These are phyloP conservation scores for Penicillium sp. DNA, from an alignment of 2,329 filamentous ascomycete species.

Conservation along the genomic window DNA sequence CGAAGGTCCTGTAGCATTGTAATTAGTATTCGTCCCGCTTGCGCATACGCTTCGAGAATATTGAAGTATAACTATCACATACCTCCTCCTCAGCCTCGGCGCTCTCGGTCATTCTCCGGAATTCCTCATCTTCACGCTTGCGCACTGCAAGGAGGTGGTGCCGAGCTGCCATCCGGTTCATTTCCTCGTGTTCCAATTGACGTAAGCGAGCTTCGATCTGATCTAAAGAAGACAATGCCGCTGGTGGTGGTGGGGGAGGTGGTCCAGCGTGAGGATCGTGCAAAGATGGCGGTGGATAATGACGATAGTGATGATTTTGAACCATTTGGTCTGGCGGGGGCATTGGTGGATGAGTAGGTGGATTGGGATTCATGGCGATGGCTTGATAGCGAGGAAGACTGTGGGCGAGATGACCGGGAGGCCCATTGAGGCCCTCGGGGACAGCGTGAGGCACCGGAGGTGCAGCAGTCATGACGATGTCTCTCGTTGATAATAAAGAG, in stretches of 20 bases:
- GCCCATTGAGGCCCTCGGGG: conserved; percentile 42
- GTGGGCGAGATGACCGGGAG: conserved; percentile 38
- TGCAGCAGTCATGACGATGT: conserved; percentile 45
- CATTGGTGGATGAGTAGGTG: conserved; percentile 39
- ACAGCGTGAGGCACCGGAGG: conserved; percentile 43
- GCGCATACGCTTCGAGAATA: not conserved
- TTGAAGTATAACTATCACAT: conserved; percentile 21
- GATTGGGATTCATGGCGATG: conserved; percentile 49
- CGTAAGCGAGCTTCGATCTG: conserved; percentile 48
- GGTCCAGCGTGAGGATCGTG: conserved; percentile 37
- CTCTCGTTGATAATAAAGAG: conserved; percentile 2
- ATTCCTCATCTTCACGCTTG: conserved; percentile 50
- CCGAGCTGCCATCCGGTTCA: conserved; percentile 45
- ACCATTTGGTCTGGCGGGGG: conserved; percentile 42
- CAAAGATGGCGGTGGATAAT: conserved; percentile 39
- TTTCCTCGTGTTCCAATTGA: conserved; percentile 50
- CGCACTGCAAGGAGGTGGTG: conserved; percentile 45
- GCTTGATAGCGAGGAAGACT: conserved; percentile 48
- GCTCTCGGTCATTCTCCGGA: conserved; percentile 47
- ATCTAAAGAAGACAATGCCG: conserved; percentile 39
- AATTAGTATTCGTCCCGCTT: not conserved
- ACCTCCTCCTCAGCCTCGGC: conserved; percentile 51
- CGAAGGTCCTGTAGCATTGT: conserved; percentile 41
- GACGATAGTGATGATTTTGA: conserved; percentile 43
- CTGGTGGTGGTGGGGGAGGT: conserved; percentile 32